Conservation (phyloP, 768 basidiomycete species). For the Xanthoconium purpureum region DNA sequence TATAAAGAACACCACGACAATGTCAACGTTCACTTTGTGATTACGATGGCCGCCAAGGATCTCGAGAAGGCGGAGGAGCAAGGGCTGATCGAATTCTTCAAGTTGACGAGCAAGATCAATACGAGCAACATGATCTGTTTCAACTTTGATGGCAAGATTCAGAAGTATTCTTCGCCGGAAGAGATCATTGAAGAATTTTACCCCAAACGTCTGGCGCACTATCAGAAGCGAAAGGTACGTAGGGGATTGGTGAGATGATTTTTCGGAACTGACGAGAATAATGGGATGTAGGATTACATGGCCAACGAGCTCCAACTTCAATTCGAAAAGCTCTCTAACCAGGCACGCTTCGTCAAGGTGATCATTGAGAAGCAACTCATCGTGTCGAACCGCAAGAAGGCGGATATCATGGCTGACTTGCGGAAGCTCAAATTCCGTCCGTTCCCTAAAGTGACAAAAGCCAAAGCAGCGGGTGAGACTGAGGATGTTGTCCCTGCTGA, state of each 20-base stretch:
- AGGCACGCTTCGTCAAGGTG: conserved; percentile 96
- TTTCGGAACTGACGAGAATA: neutral
- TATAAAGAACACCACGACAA: conserved; percentile 98
- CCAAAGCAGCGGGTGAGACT: conserved; percentile 62
- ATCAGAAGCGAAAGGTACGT: conserved; percentile 92
- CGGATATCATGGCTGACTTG: conserved; percentile 79
- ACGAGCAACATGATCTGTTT: conserved; percentile 99
- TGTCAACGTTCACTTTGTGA: conserved; percentile 81
- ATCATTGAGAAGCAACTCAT: conserved; percentile 81
- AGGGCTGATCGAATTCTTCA: conserved; percentile 90
- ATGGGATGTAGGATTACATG: conserved; percentile 63
- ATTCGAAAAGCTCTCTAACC: conserved; percentile 86
- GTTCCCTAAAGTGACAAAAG: conserved; percentile 77
- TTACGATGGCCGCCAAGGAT: conserved; percentile 76
- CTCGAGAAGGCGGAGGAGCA: conserved; percentile 87
- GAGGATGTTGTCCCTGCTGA: conserved; percentile 58
- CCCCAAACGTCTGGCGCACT: conserved; percentile 80
- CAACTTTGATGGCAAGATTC: conserved; percentile 94
- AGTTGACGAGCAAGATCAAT: conserved; percentile 76
- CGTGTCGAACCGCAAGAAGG: conserved; percentile 86
- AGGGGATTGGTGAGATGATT: neutral
- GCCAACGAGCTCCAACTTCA: conserved; percentile 77
- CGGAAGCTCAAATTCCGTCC: conserved; percentile 83
- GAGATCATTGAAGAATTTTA: conserved; percentile 94
- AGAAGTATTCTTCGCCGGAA: conserved; percentile 85